Percentiles rank a stretch among this genome's conserved stretches.
These are phyloP conservation scores for Colletotrichum sp. DNA, from an alignment of 2,329 filamentous ascomycete genomes.

Conservation along the genomic window DNA sequence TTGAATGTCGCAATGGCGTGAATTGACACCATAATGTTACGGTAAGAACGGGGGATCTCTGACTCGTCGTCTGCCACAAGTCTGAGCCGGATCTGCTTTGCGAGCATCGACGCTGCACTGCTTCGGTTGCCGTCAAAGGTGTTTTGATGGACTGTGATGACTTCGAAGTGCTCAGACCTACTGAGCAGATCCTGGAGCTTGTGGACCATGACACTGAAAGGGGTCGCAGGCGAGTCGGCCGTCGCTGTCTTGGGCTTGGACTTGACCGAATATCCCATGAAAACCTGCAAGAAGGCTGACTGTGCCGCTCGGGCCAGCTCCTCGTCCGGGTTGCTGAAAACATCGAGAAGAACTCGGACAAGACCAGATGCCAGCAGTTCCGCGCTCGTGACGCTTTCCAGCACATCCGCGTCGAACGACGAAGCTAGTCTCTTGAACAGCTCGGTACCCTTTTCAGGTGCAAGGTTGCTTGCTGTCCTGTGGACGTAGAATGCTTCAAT, in stretches of 20 bases:
- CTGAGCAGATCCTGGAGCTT: conserved; percentile 97
- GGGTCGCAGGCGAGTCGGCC: conserved; percentile 74
- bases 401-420: conserved; percentile 86
- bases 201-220: conserved; percentile 88
- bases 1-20: conserved; percentile 99
- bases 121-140: conserved; percentile 88
- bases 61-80: conserved; percentile 89
- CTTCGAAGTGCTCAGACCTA: conserved; percentile 96
- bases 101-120: conserved; percentile 93
- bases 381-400: conserved; percentile 94
- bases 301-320: conserved; percentile 70
- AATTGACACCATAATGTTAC: conserved; percentile 97
- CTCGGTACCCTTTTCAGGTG: conserved; percentile 58
- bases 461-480: conserved; percentile 50
- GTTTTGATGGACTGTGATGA: conserved; percentile 93
- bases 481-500: conserved; percentile 75
- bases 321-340: conserved; percentile 77
- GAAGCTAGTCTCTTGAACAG: conserved; percentile 79
- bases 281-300: conserved; percentile 86
- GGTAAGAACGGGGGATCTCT: conserved; percentile 84
- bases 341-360: conserved; percentile 80
- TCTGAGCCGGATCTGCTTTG: conserved; percentile 91
- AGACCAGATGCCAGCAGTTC: conserved; percentile 91
- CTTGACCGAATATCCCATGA: conserved; percentile 80
- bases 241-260: conserved; percentile 69